Evolutionary conservation across 805 yeast genomes (phyloP).

Genomic region (Cyberlindnera mycetangii): DNA sequence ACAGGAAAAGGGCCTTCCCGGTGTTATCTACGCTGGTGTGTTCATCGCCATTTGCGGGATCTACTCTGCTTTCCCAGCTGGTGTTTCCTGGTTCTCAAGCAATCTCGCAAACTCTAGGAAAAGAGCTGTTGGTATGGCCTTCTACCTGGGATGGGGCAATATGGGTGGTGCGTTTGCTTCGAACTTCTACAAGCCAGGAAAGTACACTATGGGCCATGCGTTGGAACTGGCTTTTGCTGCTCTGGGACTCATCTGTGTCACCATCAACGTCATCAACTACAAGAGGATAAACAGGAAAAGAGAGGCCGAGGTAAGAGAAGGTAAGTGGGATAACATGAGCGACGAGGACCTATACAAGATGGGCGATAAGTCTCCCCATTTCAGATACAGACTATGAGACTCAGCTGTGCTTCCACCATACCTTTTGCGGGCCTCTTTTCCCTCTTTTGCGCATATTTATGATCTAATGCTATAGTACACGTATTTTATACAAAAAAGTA

Average conservation of each 20-base stretch:
- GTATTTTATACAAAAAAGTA: no score
- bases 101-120: conserved; percentile 34
- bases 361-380: conserved; percentile 44
- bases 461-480: no score
- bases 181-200: conserved; percentile 33
- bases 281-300: conserved; percentile 25
- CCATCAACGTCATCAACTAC: conserved; percentile 24
- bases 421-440: no score
- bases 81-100: conserved; percentile 35
- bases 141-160: conserved; percentile 37
- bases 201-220: conserved; percentile 31
- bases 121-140: conserved; percentile 36
- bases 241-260: conserved; percentile 30
- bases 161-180: conserved; percentile 34
- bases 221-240: conserved; percentile 32
- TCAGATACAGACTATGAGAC: conserved; percentile 29
- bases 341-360: conserved; percentile 31
- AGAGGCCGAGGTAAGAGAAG: conserved; percentile 28
- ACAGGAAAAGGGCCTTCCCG: conserved; percentile 25
- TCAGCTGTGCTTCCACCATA: no score
- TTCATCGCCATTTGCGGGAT: conserved; percentile 29
- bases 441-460: no score
- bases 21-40: conserved; percentile 32
- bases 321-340: conserved; percentile 29
- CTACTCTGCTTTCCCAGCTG: conserved; percentile 32